These are phyloP conservation scores for Fusarium beomiforme DNA, from an alignment of 2,329 filamentous ascomycete genomes.

Conservation along the genomic window DNA sequence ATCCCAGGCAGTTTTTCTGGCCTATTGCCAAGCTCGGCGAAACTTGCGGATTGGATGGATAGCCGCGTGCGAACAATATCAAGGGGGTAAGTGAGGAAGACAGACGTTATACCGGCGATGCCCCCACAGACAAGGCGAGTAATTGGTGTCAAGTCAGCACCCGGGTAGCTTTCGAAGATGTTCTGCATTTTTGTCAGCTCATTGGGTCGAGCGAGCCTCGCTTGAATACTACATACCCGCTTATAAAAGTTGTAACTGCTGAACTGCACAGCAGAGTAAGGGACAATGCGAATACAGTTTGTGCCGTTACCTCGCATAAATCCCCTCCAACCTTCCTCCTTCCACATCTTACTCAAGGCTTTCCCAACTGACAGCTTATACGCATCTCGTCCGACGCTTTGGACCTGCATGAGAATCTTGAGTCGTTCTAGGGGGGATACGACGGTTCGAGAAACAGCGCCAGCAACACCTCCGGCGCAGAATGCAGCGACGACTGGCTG, in stretches of 20 bases:
- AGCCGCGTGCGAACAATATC: conserved; percentile 96
- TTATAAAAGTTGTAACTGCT: conserved; percentile 99
- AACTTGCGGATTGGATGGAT: conserved; percentile 98
- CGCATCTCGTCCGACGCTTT: conserved; percentile 88
- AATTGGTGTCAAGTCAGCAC: conserved; percentile 76
- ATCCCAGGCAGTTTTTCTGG: conserved; percentile 84
- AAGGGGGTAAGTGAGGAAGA: conserved; percentile 93
- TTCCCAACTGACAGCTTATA: conserved; percentile 93
- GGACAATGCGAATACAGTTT: conserved; percentile 97
- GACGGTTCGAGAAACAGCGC: conserved; percentile 96
- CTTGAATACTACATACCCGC: conserved; percentile 65
- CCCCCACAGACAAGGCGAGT: conserved; percentile 89
- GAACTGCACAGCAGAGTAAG: conserved; percentile 98
- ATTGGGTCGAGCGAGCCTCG: background rate
- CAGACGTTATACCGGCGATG: conserved; percentile 92
- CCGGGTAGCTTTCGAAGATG: conserved; percentile 81
- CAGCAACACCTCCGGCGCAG: conserved; percentile 91
- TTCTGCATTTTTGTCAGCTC: conserved; percentile 52
- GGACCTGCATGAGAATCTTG: conserved; percentile 97
- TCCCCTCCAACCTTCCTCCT: conserved; percentile 94
- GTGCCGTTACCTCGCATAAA: conserved; percentile 99
- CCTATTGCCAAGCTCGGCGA: conserved; percentile 75
- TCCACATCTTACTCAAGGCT: conserved; percentile 94
- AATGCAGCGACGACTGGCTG: conserved; percentile 92
- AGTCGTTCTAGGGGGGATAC: conserved; percentile 95